Evolutionary conservation across 176 grass and related monocot species (phyloP).

Genomic region (Lolium multiflorum): DNA sequence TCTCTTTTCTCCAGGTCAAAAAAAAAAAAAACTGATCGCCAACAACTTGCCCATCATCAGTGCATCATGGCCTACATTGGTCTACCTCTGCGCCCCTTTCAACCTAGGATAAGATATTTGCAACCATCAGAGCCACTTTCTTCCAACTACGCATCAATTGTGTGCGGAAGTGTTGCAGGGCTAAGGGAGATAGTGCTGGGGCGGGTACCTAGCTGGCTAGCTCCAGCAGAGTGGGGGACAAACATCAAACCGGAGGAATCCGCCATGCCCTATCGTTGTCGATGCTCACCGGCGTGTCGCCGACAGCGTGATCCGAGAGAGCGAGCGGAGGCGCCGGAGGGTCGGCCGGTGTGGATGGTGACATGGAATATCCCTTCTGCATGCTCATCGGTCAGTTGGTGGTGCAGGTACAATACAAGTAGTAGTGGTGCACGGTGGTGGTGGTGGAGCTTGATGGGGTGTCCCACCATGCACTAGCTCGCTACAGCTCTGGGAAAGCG

Average conservation of each 20-base stretch:
- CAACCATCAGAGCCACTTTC: conserved; percentile 30
- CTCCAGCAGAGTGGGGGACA: conserved; percentile 39
- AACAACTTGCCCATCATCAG: conserved; percentile 47
- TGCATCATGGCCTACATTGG: conserved; percentile 45
- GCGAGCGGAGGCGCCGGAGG: background rate
- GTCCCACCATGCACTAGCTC: conserved; percentile 43
- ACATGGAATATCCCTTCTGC: conserved; percentile 56
- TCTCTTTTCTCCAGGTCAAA: conserved; percentile 32
- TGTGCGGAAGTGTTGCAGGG: conserved; percentile 12
- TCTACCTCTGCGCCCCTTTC: conserved; percentile 22
- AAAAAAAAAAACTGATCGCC: conserved; percentile 25
- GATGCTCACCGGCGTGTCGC: conserved; percentile 21
- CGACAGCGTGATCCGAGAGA: conserved; percentile 44
- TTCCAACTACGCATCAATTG: conserved; percentile 49
- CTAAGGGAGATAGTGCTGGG: background rate
- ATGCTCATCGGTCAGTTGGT: conserved; percentile 17
- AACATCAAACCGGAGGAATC: conserved; percentile 52
- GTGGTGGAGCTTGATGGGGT: conserved; percentile 23
- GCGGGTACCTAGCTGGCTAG: conserved; percentile 13
- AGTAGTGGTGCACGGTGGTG: conserved; percentile 23
- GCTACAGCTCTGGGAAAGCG: conserved; percentile 30
- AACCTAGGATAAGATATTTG: conserved; percentile 42
- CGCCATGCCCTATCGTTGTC: conserved; percentile 27
- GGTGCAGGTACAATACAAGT: conserved; percentile 15
- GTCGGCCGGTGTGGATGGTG: conserved; percentile 22